Evolutionary conservation across 192 early-diverging fungal genomes (phyloP).

Genomic region (Backusella sp.): DNA sequence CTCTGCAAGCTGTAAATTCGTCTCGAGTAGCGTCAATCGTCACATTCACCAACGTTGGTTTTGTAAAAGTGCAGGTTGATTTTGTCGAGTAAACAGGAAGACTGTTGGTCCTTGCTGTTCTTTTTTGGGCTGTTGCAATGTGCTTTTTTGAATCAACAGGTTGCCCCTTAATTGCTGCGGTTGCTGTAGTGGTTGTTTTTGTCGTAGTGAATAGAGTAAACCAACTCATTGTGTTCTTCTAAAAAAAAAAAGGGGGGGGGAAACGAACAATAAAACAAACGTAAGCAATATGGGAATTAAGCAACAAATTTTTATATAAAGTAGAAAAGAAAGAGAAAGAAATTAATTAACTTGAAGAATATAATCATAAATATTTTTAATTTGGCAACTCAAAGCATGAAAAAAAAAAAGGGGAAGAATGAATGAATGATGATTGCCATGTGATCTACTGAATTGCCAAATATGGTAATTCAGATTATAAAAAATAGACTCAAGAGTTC

Average conservation of each 20-base stretch:
- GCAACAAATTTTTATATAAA: neutral
- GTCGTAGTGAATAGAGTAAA: neutral
- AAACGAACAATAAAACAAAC: neutral
- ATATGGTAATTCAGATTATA: neutral
- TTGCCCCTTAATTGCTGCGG: neutral
- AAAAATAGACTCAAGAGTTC: neutral
- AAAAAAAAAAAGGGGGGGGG: neutral
- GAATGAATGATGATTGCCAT: neutral
- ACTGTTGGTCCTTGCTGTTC: neutral
- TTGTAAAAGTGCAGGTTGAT: neutral
- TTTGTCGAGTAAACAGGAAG: neutral
- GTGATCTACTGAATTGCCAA: neutral
- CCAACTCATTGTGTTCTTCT: neutral
- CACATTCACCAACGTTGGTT: slow-evolving; percentile 6
- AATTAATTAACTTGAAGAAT: neutral
- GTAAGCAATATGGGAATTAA: neutral
- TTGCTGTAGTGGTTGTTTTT: neutral
- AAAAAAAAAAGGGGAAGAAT: neutral
- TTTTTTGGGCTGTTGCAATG: neutral
- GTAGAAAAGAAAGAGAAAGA: neutral
- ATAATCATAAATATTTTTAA: neutral
- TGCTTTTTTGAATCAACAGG: neutral
- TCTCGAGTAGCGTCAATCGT: neutral
- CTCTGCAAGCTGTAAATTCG: neutral
- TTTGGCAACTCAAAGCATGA: neutral